Base-by-base conservation (phyloP, 768 basidiomycete genomes). In the Cyclocybe cylindracea region DNA sequence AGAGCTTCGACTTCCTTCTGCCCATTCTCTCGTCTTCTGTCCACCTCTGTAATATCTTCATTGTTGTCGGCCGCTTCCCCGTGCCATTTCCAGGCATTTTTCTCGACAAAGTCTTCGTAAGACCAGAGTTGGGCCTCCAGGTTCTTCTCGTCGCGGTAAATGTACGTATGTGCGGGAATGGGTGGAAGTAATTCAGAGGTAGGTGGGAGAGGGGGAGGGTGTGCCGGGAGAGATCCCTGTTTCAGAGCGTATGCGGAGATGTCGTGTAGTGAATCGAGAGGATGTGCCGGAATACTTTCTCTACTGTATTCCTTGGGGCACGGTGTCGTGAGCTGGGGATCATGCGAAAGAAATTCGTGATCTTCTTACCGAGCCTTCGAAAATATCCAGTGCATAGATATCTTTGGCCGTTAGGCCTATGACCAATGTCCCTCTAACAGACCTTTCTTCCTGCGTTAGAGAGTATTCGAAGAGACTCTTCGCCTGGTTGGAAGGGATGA, bases 31-130 rank as follows among this genome's bases (percentile, higher is more conserved):
- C n/a, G 13, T 43, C 41, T 43, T 5, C n/a, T 16, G 19, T 46
- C 45, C 16, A 46, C 44, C 34, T 46, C 29, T 46, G 44, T 52
- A 29, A 40, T 47, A 49, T 81, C 75, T 14, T 61, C 52, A 4
- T 75, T 73, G 33, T 61, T 54, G 16, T 61, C 51, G 14, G 70
- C 67, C 5, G 60, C 69, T 7, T 63, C 55, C 0, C 81, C 83
- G 36, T 87, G 77, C 93, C 94, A 95, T 51, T 87, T 86, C 78
- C 82, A 83, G 2, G 89, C 85, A 56, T 84, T 89, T 31, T 88
- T 79, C 61, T 71, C 68, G 31, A 96, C 77, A 61, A 97, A 97
- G 3, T 84, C 80, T n/a, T 84, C 82, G 61, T 87, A 94, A 0
- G 84, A 79, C 95, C 95, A 98, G 4, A 90, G 68, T 31, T 76